A percentile compares a stretch with the other conserved stretches of the same genome.
Evolutionary conservation across 2,329 filamentous ascomycete species (phyloP).

Genomic region (Botryosphaeria agaves): DNA sequence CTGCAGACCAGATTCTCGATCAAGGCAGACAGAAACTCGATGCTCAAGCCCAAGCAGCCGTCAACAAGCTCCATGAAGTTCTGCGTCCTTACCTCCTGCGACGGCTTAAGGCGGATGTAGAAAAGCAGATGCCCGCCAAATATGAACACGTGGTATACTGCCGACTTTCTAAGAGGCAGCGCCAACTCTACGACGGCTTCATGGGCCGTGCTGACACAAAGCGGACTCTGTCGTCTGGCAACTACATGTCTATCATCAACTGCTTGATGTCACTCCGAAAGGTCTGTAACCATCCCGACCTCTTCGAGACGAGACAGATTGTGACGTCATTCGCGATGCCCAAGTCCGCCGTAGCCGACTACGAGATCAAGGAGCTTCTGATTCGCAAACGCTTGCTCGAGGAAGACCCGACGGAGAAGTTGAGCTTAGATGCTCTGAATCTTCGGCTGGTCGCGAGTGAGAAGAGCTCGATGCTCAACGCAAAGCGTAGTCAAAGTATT

Average conservation of each 20-base stretch:
- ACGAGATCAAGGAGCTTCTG: conserved; percentile 52
- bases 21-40: conserved; percentile 89
- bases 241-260: conserved; percentile 96
- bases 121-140: conserved; percentile 97
- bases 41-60: conserved; percentile 79
- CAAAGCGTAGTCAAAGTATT: conserved; percentile 18
- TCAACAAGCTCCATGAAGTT: conserved; percentile 85
- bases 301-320: conserved; percentile 91
- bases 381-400: conserved; percentile 50
- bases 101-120: conserved; percentile 85
- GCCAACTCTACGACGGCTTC: conserved; percentile 93
- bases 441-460: conserved; percentile 59
- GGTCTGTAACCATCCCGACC: conserved; percentile 94
- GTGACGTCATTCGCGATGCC: conserved; percentile 93
- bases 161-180: conserved; percentile 82
- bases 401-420: conserved; percentile 41
- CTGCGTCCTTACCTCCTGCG: conserved; percentile 81
- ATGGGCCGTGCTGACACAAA: conserved; percentile 79
- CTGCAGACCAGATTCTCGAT: conserved; percentile 89
- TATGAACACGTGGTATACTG: conserved; percentile 97
- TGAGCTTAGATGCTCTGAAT: conserved; percentile 64
- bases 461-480: conserved; percentile 34
- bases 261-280: conserved; percentile 95
- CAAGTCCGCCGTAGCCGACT: conserved; percentile 58
- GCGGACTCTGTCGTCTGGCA: conserved; percentile 76